These are phyloP conservation scores for Suhomyces xylopsoci DNA, from an alignment of 805 yeast genomes.

Conservation along the genomic window DNA sequence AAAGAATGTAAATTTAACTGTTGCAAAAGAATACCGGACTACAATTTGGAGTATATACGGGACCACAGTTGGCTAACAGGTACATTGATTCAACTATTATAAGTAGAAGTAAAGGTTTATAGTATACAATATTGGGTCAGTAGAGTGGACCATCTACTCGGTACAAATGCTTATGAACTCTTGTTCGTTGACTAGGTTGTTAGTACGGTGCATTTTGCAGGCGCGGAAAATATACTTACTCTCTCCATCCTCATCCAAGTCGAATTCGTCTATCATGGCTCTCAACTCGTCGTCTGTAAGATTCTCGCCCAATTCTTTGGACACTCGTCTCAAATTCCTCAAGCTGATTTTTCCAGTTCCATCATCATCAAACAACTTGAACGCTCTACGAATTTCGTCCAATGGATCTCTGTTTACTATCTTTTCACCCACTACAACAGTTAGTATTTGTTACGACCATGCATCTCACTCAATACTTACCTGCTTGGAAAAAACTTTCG, in stretches of 20 bases:
- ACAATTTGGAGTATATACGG: no score
- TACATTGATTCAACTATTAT: not conserved
- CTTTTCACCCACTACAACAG: conserved; percentile 61
- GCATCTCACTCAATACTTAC: conserved; percentile 35
- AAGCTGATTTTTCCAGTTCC: conserved; percentile 79
- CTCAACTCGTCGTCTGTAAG: conserved; percentile 87
- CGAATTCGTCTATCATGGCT: conserved; percentile 98
- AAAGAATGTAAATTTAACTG: not conserved
- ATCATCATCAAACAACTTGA: conserved; percentile 84
- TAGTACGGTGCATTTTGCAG: conserved; percentile 18
- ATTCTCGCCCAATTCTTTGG: conserved; percentile 89
- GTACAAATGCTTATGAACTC: conserved; percentile 50
- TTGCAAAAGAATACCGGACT: not conserved
- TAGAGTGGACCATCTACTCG: conserved; percentile 6
- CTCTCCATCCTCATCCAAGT: conserved; percentile 93
- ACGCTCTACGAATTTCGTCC: conserved; percentile 89
- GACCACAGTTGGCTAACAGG: not conserved
- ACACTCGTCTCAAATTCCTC: conserved; percentile 80
- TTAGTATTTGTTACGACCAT: conserved; percentile 17
- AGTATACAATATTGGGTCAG: conserved; percentile 1
- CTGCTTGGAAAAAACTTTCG: conserved; percentile 76
- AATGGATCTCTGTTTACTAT: conserved; percentile 87
- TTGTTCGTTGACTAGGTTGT: conserved; percentile 62
- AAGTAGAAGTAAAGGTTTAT: not conserved
- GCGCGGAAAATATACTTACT: conserved; percentile 39